phyloP scores from a whole-genome alignment of 192 early-diverging fungal genomes.

The Diversispora epigaea region DNA sequence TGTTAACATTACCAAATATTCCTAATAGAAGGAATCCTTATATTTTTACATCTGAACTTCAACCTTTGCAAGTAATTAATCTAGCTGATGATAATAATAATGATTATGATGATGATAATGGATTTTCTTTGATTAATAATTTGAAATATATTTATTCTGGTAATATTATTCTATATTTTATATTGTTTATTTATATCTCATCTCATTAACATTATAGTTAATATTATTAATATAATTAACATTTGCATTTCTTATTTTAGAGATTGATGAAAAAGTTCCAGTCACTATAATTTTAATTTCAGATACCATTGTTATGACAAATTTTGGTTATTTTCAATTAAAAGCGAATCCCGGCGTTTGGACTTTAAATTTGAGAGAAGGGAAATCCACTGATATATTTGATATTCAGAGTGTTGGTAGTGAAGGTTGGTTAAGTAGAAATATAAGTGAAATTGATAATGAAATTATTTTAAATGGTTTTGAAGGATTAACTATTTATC shows the following conservation, averaged over 20 bases:
- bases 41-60: conserved; percentile 54
- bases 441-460: conserved; percentile 48
- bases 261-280: conserved; percentile 8
- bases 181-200: neutral
- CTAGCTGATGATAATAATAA: conserved; percentile 32
- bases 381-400: conserved; percentile 80
- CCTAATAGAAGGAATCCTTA: conserved; percentile 63
- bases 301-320: conserved; percentile 96
- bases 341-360: conserved; percentile 92
- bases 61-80: conserved; percentile 44
- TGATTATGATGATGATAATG: too few species aligned
- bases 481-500: conserved; percentile 80
- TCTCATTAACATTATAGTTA: too few species aligned
- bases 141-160: conserved; percentile 17
- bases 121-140: neutral
- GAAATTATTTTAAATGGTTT: conserved; percentile 73
- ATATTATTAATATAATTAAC: too few species aligned
- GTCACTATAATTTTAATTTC: conserved; percentile 53
- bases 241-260: too few species aligned
- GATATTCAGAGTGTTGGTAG: conserved; percentile 64
- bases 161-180: neutral
- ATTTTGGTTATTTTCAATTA: conserved; percentile 95
- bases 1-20: conserved; percentile 64
- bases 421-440: conserved; percentile 45
- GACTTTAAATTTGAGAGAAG: conserved; percentile 75